These are phyloP conservation scores for Esteya vermicola DNA, from an alignment of 2,329 filamentous ascomycete species.

Conservation along the genomic window DNA sequence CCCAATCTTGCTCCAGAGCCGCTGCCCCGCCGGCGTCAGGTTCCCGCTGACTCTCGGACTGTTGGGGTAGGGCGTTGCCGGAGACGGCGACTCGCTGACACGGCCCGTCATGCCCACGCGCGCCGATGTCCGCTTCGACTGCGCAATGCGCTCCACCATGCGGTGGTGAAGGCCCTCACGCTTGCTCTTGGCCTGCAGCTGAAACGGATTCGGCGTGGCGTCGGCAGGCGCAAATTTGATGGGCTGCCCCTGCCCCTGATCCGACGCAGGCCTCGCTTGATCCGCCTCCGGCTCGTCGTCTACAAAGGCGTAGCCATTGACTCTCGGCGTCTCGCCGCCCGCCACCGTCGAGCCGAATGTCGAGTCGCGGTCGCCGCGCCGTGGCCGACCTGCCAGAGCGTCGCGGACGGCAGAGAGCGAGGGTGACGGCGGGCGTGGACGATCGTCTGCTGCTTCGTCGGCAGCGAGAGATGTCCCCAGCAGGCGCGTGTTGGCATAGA, in stretches of 20 bases:
- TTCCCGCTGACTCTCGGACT: conserved; percentile 41
- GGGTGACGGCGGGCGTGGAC: conserved; percentile 55
- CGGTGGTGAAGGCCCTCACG: conserved; percentile 72
- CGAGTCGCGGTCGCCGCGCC: conserved; percentile 47
- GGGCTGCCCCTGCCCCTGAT: too few relatives aligned
- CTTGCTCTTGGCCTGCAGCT: conserved; percentile 57
- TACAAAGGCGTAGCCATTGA: conserved; percentile 91
- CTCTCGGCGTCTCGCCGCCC: conserved; percentile 69
- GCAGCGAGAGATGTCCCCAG: conserved; percentile 29
- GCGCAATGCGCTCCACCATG: conserved; percentile 72
- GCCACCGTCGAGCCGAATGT: conserved; percentile 14
- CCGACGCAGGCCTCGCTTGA: conserved; percentile 8
- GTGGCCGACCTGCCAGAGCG: conserved; percentile 62
- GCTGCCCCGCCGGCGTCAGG: conserved; percentile 62
- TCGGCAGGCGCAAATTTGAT: conserved; percentile 46
- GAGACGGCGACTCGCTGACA: conserved; percentile 29
- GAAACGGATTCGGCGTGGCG: conserved; percentile 65
- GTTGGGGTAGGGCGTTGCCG: conserved; percentile 44
- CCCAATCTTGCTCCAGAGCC: conserved; percentile 50
- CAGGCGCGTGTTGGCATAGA: conserved; percentile 74
- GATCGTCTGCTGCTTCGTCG: not conserved
- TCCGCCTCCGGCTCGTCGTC: conserved; percentile 54
- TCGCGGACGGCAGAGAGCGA: conserved; percentile 74
- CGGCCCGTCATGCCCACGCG: conserved; percentile 46
- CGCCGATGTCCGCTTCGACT: conserved; percentile 51